Evolutionary conservation across 2,329 filamentous ascomycete species (phyloP), one percentile per base, ranked within the genome.

Genomic region (Nectriaceae sp.): DNA sequence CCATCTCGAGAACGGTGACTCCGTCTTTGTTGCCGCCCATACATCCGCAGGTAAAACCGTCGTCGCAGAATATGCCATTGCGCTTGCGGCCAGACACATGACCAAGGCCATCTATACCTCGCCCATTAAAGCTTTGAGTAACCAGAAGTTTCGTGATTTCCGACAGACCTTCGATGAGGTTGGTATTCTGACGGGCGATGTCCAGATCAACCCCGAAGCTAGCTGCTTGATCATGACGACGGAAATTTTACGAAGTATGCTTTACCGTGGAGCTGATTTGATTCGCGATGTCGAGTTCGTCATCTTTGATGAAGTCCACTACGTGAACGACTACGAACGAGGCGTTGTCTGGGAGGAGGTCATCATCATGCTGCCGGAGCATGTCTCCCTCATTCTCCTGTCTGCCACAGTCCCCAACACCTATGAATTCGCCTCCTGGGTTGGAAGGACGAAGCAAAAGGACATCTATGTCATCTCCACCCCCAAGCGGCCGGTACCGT

Each of bases 181-280:
- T 16, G 94, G 94, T 15, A 97, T 99, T 55, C 73, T 99, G 55
- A 99, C 94, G 0, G 94, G 94, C 50, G 94, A 99, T 73, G 94
- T 99, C 4, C 94, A 99, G 69, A 99, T 99, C 63, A 91, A 95
- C 56, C 90, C 93, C 0, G 94, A 97, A 73, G 94, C 94, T 21
- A 97, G 93, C 70, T 99, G 94, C 72, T 78, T 99, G 36, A 97
- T 99, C 70, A 99, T 99, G 94, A 99, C 94, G 0, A 99, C 94
- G 0, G 94, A 99, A 66, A 99, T 99, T 73, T 73, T 99, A 49
- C 84, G 94, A 49, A 97, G 94, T 75, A 99, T 99, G 93, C 83
- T 99, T 40, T 99, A 99, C 65, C 84, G 93, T 50, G 94, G 94
- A 51, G 93, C 94, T 5, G 94, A 99, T 73, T 73, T 99, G 15